These are phyloP conservation scores for Blastocystis sp. DNA, from an alignment of 352 stramenopile species.

Conservation along the genomic window DNA sequence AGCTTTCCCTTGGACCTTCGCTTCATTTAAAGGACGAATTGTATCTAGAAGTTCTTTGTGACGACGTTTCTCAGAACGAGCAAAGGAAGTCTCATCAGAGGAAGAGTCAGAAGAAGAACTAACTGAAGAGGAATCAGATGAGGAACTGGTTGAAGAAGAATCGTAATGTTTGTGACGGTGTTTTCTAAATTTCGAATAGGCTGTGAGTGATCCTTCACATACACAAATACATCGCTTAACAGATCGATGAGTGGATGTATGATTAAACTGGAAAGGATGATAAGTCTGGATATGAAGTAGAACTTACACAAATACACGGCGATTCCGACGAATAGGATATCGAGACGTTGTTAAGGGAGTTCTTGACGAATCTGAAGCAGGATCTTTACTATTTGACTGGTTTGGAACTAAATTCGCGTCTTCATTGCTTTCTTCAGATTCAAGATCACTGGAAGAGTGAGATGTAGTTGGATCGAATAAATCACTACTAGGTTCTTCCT, in stretches of 20 bases:
- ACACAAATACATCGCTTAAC: background rate
- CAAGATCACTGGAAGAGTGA: too few relatives aligned
- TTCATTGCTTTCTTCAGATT: too few relatives aligned
- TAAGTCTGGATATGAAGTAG: background rate
- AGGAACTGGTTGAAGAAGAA: background rate
- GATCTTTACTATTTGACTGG: background rate
- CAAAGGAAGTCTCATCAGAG: conserved; percentile 8
- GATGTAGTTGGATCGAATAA: background rate
- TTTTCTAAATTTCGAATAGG: too few relatives aligned
- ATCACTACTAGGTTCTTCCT: background rate
- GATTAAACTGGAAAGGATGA: conserved; percentile 40
- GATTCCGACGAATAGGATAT: conserved; percentile 39
- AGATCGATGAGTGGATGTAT: background rate
- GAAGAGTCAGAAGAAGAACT: background rate
- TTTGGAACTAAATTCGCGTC: background rate
- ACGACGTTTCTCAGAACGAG: background rate
- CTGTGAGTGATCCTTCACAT: too few relatives aligned
- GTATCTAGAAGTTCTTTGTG: background rate
- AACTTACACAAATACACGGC: background rate
- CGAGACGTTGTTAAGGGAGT: background rate
- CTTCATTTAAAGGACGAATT: conserved; percentile 36
- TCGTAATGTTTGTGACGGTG: too few relatives aligned
- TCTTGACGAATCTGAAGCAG: background rate
- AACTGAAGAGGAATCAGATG: background rate
- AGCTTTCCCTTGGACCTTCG: background rate